Base-by-base conservation (phyloP, 805 yeast species). In the Barnettozyma pratensis region DNA sequence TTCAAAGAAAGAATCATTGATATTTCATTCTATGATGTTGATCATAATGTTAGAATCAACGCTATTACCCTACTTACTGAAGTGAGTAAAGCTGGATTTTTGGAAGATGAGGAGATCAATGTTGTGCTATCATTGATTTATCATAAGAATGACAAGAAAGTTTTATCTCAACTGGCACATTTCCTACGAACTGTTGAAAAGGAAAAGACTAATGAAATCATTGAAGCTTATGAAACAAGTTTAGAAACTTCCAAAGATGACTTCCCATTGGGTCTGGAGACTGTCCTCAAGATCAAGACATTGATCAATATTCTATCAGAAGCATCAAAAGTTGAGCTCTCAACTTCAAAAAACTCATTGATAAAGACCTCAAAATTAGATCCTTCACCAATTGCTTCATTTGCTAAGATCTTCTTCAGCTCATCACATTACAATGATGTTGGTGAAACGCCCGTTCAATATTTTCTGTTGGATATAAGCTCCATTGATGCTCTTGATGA, bases 1-100 rank as follows among this genome's bases (percentile, higher is more conserved):
- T 86, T 85, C 65, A 80, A 82, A 54, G 65, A 66, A 5, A 81
- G 88, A 57, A 64, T 89, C 32, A 67, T 87, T 26, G 84, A 82
- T 45, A 85, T 88, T 58, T 79, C 81, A 1, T 57, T 72, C 26
- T 67, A 68, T 47, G 89, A 83, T 56, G 64, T 74, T 4, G 90
- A 83, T 54, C 53, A 67, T 11, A 71, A 71, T 37, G 87, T 85
- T 1, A 76, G 82, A 56, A 58, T 71, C 5, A 63, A 73, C 45
- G 72, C 86, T 5, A 70, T 82, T 4, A 60, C 68, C 25, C 67
- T 87, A 2, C 67, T 87, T 25, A 67, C 70, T 19, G 85, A 81
- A 52, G 68, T 87, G 10, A 68, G 76, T 10, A 72, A 74, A 37
- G 64, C 78, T 25, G 92, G 91, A 0, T 83, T 80, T 55, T 64